Evolutionary conservation across 306 rosid species (phyloP), one percentile per base, ranked within the genome.

Genomic region (Boehmeria nivea): DNA sequence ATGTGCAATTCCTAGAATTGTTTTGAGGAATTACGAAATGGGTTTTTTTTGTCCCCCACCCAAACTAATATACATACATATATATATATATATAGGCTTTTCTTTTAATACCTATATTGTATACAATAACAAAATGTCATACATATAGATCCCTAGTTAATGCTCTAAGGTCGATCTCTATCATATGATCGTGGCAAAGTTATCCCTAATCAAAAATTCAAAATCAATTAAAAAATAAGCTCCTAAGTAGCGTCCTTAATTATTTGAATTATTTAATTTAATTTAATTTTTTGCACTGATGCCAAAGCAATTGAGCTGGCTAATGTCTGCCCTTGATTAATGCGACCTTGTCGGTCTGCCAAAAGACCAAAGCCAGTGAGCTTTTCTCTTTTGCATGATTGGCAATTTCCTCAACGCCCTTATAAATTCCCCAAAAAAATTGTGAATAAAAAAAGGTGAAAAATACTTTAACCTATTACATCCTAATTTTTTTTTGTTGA

Each of bases 251-350:
- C 78, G 53, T n/a, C 5, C 9, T 10, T 31, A 31, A 31, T 31
- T 31, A 31, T 31, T 40, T 40, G 15, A 40, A 3, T 40, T 40
- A n/a, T 40, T n/a, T 10, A 42, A 11, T 42, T 42, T 42, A 12
- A 12, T 3, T 7, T 19, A 16, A 40, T 12, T 6, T 3, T n/a
- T 12, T 40, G 76, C 81, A 60, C 77, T 73, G 56, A 67, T 75
- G 85, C 83, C 81, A 81, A 91, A 69, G 87, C 72, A 75, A 51
- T 69, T 87, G 86, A 87, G 96, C 99, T 93, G 96, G 81, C 86
- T 76, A 58, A 78, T 82, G 85, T 73, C 87, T 76, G 78, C 80
- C 59, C 85, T 78, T 81, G 61, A 84, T 77, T 83, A 67, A 73
- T 75, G 75, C 60, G 58, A 81, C 72, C 10, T 46, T 79, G 86